phyloP scores from a whole-genome alignment of 2,329 filamentous ascomycete genomes.

The Stachybotrys chartarum region DNA sequence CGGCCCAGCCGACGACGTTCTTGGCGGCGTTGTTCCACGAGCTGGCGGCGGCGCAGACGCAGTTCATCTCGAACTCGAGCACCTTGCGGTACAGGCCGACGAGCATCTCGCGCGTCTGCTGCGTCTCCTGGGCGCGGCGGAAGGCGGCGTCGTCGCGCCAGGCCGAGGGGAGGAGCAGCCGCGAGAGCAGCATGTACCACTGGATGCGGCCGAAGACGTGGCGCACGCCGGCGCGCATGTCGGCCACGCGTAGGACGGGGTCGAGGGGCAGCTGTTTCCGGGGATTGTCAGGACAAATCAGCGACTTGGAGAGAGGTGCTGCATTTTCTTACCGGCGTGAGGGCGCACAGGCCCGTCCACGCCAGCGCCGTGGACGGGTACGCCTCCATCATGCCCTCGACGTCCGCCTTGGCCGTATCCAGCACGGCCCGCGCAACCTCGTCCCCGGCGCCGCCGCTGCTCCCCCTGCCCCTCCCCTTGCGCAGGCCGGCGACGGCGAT shows the following conservation, averaged over 20 bases:
- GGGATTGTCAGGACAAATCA: neutral
- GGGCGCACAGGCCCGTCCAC: conserved; percentile 27
- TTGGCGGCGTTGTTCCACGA: conserved; percentile 27
- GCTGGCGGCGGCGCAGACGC: conserved; percentile 28
- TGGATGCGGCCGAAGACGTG: conserved; percentile 24
- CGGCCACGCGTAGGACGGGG: conserved; percentile 22
- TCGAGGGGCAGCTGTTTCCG: conserved; percentile 24
- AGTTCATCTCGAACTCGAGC: conserved; percentile 32
- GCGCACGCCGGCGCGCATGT: conserved; percentile 20
- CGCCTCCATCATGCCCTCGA: conserved; percentile 15
- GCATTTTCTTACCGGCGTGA: conserved; percentile 24
- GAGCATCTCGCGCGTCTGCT: conserved; percentile 14
- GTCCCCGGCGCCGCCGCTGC: conserved; percentile 18
- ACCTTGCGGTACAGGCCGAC: conserved; percentile 21
- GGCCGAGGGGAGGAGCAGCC: conserved; percentile 14
- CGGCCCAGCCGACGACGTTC: conserved; percentile 27
- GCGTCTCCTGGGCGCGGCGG: conserved; percentile 9
- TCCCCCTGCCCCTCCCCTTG: conserved; percentile 13
- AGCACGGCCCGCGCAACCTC: conserved; percentile 19
- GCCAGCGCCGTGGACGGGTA: conserved; percentile 23
- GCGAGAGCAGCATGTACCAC: conserved; percentile 25
- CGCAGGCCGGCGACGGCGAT: conserved; percentile 21
- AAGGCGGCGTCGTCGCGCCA: conserved; percentile 17
- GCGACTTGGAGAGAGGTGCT: neutral
- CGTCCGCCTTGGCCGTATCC: conserved; percentile 15